Evolutionary conservation across 495 filamentous ascomycete species (phyloP).

Genomic region (Haplographium delicatum): DNA sequence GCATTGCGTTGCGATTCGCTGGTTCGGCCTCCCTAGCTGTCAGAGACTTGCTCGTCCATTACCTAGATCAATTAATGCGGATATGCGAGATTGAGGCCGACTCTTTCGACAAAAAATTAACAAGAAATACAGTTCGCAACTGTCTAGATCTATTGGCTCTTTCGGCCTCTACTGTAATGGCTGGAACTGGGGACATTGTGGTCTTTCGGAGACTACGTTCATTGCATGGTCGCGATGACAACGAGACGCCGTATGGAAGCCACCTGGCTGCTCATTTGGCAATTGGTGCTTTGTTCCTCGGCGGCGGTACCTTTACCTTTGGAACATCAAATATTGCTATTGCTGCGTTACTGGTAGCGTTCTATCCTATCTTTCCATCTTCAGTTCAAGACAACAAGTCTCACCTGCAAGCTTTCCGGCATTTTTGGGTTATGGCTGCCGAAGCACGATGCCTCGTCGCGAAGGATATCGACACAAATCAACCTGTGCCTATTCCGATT

Average conservation of each 20-base stretch:
- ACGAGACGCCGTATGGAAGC: conserved; percentile 83
- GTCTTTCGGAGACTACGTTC: conserved; percentile 86
- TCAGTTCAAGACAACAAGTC: conserved; percentile 87
- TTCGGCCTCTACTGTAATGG: conserved; percentile 84
- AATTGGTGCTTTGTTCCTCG: conserved; percentile 85
- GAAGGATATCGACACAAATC: conserved; percentile 75
- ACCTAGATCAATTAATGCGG: conserved; percentile 82
- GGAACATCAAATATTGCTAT: conserved; percentile 84
- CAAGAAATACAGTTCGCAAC: conserved; percentile 77
- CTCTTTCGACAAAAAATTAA: conserved; percentile 75
- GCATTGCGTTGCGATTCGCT: conserved; percentile 77
- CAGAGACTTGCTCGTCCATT: conserved; percentile 75
- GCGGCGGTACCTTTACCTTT: conserved; percentile 86
- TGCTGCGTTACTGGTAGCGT: conserved; percentile 80
- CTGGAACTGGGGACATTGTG: conserved; percentile 83
- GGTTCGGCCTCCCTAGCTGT: conserved; percentile 70
- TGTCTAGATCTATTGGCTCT: conserved; percentile 84
- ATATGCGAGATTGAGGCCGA: conserved; percentile 60
- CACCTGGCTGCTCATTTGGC: conserved; percentile 92
- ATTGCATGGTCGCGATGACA: conserved; percentile 81
- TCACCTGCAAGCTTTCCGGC: conserved; percentile 93
- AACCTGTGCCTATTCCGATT: conserved; percentile 71
- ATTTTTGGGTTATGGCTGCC: conserved; percentile 93
- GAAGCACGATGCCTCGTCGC: conserved; percentile 84
- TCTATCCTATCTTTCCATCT: conserved; percentile 89